Conservation (phyloP, 2,329 filamentous ascomycete species). For the Elsinoe batatas region DNA sequence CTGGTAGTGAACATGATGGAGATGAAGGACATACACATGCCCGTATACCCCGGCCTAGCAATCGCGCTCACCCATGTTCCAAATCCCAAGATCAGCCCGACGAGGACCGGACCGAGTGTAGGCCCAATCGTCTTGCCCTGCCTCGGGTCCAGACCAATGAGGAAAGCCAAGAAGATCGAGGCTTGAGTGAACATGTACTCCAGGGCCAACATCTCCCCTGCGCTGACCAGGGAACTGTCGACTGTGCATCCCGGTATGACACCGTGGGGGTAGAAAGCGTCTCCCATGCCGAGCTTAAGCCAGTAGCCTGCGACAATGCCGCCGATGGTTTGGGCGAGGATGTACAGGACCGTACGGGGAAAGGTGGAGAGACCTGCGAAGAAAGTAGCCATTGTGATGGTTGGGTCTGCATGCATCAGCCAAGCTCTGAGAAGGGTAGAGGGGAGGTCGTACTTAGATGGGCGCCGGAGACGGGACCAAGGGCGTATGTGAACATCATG, state of each 20-base stretch:
- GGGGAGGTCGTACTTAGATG: slow-evolving; percentile 33
- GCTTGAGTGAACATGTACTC: slow-evolving; percentile 40
- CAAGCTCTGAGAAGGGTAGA: background rate
- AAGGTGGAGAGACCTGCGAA: slow-evolving; percentile 41
- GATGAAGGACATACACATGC: slow-evolving; percentile 21
- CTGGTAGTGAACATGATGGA: background rate
- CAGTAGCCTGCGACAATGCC: slow-evolving; percentile 23
- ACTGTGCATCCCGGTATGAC: slow-evolving; percentile 13
- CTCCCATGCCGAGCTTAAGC: slow-evolving; percentile 18
- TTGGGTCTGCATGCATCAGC: slow-evolving; percentile 29
- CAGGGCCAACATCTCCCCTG: slow-evolving; percentile 31
- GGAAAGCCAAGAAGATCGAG: slow-evolving; percentile 42
- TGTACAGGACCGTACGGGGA: slow-evolving; percentile 39
- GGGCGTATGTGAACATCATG: slow-evolving; percentile 41
- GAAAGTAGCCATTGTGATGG: slow-evolving; percentile 45
- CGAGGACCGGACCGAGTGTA: slow-evolving; percentile 40
- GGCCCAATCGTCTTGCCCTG: slow-evolving; percentile 42
- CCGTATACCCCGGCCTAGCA: slow-evolving; percentile 26
- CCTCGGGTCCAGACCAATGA: slow-evolving; percentile 45
- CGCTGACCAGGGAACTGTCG: slow-evolving; percentile 16
- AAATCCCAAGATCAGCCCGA: slow-evolving; percentile 30
- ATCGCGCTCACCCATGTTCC: slow-evolving; percentile 23
- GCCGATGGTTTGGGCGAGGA: slow-evolving; percentile 38
- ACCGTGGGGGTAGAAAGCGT: slow-evolving; percentile 15
- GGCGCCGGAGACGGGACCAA: slow-evolving; percentile 40